Evolutionary conservation across 2,329 filamentous ascomycete species (phyloP).

Genomic region (Mariannaea elegans): DNA sequence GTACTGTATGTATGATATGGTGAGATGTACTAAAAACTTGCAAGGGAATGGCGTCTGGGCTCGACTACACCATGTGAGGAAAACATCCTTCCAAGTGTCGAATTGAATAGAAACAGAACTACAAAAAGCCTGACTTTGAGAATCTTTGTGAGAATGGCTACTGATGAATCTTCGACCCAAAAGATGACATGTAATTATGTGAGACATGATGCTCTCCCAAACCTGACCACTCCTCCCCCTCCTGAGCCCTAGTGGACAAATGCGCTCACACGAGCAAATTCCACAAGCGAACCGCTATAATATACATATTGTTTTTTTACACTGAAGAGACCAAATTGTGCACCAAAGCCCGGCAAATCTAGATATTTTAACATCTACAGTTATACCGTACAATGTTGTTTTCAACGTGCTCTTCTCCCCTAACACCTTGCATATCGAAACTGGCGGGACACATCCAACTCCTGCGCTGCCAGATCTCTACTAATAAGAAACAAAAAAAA

Average conservation of each 20-base stretch:
- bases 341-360: background rate
- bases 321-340: background rate
- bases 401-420: slow-evolving; percentile 1
- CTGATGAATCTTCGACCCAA: no score
- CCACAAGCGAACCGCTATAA: no score
- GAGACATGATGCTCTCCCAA: no score
- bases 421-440: slow-evolving; percentile 11
- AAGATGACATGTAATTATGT: no score
- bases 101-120: slow-evolving; percentile 6
- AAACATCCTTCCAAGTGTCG: background rate
- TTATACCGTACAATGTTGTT: slow-evolving; percentile 6
- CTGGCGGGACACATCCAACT: background rate
- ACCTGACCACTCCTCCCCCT: no score
- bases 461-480: background rate
- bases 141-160: no score
- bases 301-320: no score
- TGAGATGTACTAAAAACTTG: background rate
- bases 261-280: no score
- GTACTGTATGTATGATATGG: background rate
- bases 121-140: no score
- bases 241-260: no score
- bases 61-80: background rate
- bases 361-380: background rate
- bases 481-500: background rate
- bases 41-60: background rate